Conservation (phyloP, 148 eudicot species). For the Drosera capensis region DNA sequence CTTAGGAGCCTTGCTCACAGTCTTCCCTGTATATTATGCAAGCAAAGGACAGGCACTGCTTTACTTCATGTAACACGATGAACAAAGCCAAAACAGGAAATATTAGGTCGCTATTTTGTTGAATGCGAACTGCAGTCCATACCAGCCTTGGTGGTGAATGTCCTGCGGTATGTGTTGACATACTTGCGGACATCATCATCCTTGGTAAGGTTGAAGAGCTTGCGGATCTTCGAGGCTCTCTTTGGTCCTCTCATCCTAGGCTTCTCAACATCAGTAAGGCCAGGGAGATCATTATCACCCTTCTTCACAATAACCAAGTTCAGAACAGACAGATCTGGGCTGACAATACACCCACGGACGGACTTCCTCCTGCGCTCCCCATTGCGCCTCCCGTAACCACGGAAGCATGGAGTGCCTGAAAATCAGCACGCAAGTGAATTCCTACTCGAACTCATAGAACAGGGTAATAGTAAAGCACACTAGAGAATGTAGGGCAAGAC, state of each 20-base stretch:
- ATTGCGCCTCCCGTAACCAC: constrained; percentile 68
- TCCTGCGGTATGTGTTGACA: constrained; percentile 66
- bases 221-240: constrained; percentile 76
- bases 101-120: too few species aligned
- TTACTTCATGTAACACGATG: too few species aligned
- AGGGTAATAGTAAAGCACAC: not conserved
- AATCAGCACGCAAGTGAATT: not conserved
- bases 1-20: constrained; percentile 72
- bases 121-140: too few species aligned
- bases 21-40: constrained; percentile 35
- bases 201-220: constrained; percentile 68
- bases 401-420: constrained; percentile 74
- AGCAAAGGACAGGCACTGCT: not conserved
- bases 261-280: constrained; percentile 60
- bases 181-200: constrained; percentile 83
- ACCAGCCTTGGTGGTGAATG: constrained; percentile 54
- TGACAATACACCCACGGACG: constrained; percentile 78
- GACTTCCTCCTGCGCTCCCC: constrained; percentile 84
- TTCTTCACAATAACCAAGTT: constrained; percentile 71
- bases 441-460: not conserved
- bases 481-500: not conserved
- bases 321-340: constrained; percentile 77
- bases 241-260: constrained; percentile 89
- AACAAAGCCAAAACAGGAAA: too few species aligned
- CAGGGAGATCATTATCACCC: constrained; percentile 73